A percentile compares a stretch with the other conserved stretches of the same genome.
Conservation (phyloP, 768 basidiomycete genomes). For the Lentinula boryana region DNA sequence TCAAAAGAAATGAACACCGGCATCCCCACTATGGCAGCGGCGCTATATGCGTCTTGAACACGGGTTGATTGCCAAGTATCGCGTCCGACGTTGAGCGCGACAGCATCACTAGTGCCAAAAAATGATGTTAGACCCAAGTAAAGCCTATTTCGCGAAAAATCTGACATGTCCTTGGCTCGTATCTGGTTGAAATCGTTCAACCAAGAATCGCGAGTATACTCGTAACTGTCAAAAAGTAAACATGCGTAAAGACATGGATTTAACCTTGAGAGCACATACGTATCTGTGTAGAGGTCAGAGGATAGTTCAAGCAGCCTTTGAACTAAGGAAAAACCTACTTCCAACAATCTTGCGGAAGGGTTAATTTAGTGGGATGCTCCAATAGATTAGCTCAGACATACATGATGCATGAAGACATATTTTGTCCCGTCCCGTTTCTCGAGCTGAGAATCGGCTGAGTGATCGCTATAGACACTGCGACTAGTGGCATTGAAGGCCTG, state of each 20-base stretch:
- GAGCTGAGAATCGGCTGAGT: constrained; percentile 6
- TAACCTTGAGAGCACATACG: constrained; percentile 19
- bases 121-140: neutral
- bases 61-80: constrained; percentile 46
- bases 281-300: constrained; percentile 25
- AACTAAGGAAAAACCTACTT: constrained; percentile 24
- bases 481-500: neutral
- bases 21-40: constrained; percentile 30
- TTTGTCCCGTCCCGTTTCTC: constrained; percentile 35
- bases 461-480: constrained; percentile 10
- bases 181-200: constrained; percentile 34
- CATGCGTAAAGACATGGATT: neutral
- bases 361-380: neutral
- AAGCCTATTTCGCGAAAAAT: neutral
- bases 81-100: constrained; percentile 58
- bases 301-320: neutral
- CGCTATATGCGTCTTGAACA: constrained; percentile 43
- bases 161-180: constrained; percentile 35
- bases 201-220: constrained; percentile 34
- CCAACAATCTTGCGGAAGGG: constrained; percentile 32
- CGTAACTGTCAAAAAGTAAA: constrained; percentile 21
- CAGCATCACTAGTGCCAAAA: constrained; percentile 39
- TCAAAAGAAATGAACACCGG: constrained; percentile 57
- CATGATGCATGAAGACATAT: constrained; percentile 50
- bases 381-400: constrained; percentile 16